Conservation (phyloP, 2,329 filamentous ascomycete species). For the Trichoderma arundinaceum region DNA sequence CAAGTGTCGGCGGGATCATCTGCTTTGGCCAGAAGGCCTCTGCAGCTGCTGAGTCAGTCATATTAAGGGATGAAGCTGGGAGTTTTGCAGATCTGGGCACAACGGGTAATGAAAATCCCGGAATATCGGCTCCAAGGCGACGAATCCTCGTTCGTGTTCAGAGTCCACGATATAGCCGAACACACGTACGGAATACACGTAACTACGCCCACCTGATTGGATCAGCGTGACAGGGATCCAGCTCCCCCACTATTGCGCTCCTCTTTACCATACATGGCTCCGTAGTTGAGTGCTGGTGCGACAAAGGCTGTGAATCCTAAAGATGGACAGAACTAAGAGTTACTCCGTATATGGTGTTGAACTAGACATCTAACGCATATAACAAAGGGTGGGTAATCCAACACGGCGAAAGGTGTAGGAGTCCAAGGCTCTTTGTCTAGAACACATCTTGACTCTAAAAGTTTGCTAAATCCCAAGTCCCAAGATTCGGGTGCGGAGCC, state of each 20-base stretch:
- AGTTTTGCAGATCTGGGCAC: conserved; percentile 5
- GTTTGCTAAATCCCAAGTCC: no score
- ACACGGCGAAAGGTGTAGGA: no score
- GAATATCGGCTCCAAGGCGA: neutral
- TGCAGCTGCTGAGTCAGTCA: conserved; percentile 4
- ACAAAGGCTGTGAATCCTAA: neutral
- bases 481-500: neutral
- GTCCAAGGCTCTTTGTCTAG: no score
- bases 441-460: no score
- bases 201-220: conserved; percentile 9
- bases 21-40: conserved; percentile 23
- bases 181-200: conserved; percentile 1
- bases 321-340: neutral
- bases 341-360: neutral
- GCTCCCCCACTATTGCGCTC: conserved; percentile 6
- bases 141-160: conserved; percentile 2
- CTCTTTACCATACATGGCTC: neutral
- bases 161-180: conserved; percentile 21
- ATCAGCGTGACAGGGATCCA: conserved; percentile 7
- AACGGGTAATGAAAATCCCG: conserved; percentile 7
- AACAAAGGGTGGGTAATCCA: neutral
- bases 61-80: neutral
- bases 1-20: conserved; percentile 24
- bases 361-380: neutral
- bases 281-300: neutral